Evolutionary conservation across 108 stramenopile species (phyloP).

Genomic region (Parietichytrium sp.): DNA sequence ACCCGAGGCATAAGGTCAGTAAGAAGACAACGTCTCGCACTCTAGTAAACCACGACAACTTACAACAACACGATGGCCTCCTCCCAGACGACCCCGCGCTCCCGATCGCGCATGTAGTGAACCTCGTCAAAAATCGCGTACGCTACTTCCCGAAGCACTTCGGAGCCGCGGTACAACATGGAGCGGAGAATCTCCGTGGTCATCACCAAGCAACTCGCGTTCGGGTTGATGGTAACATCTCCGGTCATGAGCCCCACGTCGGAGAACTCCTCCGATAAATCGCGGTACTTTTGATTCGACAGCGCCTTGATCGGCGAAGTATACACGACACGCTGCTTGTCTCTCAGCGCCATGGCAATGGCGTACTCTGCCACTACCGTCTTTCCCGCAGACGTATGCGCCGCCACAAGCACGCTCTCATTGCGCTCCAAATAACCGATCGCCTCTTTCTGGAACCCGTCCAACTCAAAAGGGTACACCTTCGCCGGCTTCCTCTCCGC

Average conservation of each 20-base stretch:
- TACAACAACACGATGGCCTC: conserved; percentile 93
- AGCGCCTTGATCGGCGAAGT: conserved; percentile 99
- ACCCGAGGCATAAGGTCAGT: too few species aligned
- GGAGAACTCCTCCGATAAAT: conserved; percentile 84
- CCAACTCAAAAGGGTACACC: conserved; percentile 85
- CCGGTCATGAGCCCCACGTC: conserved; percentile 98
- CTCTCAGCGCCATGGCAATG: conserved; percentile 87
- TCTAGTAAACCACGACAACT: too few species aligned
- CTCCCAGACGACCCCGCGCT: conserved; percentile 89
- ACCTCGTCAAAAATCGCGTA: conserved; percentile 98
- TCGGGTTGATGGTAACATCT: conserved; percentile 95
- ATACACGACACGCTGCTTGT: conserved; percentile 91
- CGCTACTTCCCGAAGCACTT: conserved; percentile 93
- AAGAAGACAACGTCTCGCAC: too few species aligned
- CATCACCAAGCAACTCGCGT: conserved; percentile 92
- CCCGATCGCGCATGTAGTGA: conserved; percentile 98
- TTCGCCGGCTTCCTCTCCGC: conserved; percentile 66
- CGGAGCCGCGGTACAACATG: conserved; percentile 98
- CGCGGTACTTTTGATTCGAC: conserved; percentile 96
- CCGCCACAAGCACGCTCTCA: conserved; percentile 92
- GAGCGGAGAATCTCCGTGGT: conserved; percentile 95
- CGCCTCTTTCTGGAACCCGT: conserved; percentile 91
- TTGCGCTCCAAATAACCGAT: conserved; percentile 83
- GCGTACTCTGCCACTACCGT: conserved; percentile 85
- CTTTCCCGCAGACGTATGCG: conserved; percentile 90